Evolutionary conservation across 169 alveolate genomes (phyloP), one percentile per base, ranked within the genome.

Genomic region (Plasmodium gallinaceum): DNA sequence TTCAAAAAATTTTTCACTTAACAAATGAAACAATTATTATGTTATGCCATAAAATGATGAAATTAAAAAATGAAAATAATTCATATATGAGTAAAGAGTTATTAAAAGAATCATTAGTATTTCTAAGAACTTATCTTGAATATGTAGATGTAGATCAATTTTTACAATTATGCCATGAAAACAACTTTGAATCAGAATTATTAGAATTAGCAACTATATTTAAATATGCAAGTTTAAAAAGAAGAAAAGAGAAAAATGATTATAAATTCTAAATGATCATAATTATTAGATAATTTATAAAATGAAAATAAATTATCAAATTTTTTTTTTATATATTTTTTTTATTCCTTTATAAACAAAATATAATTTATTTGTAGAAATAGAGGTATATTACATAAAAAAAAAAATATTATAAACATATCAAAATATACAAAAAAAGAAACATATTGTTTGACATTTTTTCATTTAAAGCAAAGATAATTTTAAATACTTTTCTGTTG

Each of bases 71-170:
- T 68, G 72, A 54, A 7, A 51, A 51, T 52, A 83, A 83, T 43
- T 45, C 85, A 7, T 83, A 68, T 32, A 68, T 83, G 91, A 83
- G 91, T 60, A 83, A 83, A 71, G 91, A 83, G 32, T 46, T 83
- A 61, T 83, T 83, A 66, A 83, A 83, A 68, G 91, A 83, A 62
- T 83, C 70, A 7, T 68, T 83, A 48, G 91, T 83, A 26, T 83
- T 68, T 68, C 54, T 83, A 57, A 54, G 91, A 58, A 83, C 91
- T 14, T 83, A 68, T 60, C 48, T 58, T 14, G 71, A 68, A 22
- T 83, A 83, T 64, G 46, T 83, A 14, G 91, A 83, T 42, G 61
- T 72, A 4, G 91, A 83, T 10, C 80, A 83, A 54, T 83, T 83
- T 43, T 54, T 83, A 75, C 91, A 83, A 42, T 39, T 39, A 52